Percentiles rank a stretch among this genome's conserved stretches.
These are phyloP conservation scores for Penicillium sp. DNA, from an alignment of 2,329 filamentous ascomycete species.

Conservation along the genomic window DNA sequence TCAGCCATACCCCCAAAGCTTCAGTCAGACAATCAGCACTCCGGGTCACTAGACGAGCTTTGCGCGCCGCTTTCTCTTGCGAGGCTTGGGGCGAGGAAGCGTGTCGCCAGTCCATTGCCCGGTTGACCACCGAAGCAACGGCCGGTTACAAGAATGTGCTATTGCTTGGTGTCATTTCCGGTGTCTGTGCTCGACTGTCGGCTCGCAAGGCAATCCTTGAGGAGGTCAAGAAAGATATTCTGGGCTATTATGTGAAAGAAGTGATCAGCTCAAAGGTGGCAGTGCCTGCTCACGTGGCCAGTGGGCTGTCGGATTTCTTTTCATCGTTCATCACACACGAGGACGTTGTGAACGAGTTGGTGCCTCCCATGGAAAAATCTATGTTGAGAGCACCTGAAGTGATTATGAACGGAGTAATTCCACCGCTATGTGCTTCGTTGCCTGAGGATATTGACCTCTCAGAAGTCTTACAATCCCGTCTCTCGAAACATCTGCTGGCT, in stretches of 20 bases:
- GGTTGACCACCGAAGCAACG: constrained; percentile 62
- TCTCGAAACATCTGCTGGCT: constrained; percentile 81
- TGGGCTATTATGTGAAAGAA: constrained; percentile 78
- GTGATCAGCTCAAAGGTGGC: constrained; percentile 70
- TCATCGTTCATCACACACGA: constrained; percentile 63
- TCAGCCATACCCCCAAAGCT: constrained; percentile 58
- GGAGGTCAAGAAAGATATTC: constrained; percentile 63
- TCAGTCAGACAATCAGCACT: constrained; percentile 68
- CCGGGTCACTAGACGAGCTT: constrained; percentile 68
- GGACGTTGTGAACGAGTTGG: constrained; percentile 68
- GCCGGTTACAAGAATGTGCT: constrained; percentile 64
- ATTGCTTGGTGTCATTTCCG: constrained; percentile 78
- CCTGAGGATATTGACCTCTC: constrained; percentile 70
- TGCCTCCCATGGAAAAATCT: constrained; percentile 81
- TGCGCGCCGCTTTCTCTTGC: constrained; percentile 65
- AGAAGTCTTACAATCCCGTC: constrained; percentile 60
- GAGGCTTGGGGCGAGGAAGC: constrained; percentile 54
- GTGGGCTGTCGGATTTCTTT: constrained; percentile 77
- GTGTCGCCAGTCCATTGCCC: constrained; percentile 57
- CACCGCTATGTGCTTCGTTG: constrained; percentile 65
- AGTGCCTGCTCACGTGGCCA: constrained; percentile 65
- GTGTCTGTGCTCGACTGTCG: constrained; percentile 70
- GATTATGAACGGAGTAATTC: constrained; percentile 71
- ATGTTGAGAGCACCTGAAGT: constrained; percentile 86
- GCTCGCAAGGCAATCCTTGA: constrained; percentile 58